Conservation (phyloP, 176 grass and related monocot species). For the Urochloa ruziziensis region DNA sequence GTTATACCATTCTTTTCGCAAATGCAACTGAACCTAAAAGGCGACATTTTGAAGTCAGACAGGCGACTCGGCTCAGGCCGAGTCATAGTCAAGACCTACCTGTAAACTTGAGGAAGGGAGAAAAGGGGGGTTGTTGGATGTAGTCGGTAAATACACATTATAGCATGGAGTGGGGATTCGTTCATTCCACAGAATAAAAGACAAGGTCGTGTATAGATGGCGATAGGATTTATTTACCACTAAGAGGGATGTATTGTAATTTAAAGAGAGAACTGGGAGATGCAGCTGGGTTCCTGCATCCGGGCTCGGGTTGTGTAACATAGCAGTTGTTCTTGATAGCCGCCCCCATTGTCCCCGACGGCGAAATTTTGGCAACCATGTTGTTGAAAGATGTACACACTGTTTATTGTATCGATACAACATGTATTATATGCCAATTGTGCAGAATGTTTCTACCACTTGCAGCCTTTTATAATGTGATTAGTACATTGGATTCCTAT, state of each 20-base stretch:
- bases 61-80: neutral
- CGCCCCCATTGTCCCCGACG: neutral
- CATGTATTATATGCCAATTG: constrained; percentile 24
- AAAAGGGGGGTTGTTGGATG: constrained; percentile 18
- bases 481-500: neutral
- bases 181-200: constrained; percentile 50
- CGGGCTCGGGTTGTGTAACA: constrained; percentile 33
- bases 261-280: constrained; percentile 18
- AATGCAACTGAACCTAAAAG: constrained; percentile 18
- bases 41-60: constrained; percentile 20
- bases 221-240: constrained; percentile 27
- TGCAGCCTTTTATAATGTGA: constrained; percentile 3
- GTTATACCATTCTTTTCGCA: constrained; percentile 42
- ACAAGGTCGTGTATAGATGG: constrained; percentile 61
- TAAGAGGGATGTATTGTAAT: constrained; percentile 34
- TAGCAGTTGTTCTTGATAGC: constrained; percentile 41
- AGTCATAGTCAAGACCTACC: constrained; percentile 6
- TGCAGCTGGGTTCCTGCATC: neutral
- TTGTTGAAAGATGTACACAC: constrained; percentile 25
- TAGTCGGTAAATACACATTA: constrained; percentile 61
- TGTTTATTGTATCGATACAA: constrained; percentile 31
- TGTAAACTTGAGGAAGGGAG: constrained; percentile 20
- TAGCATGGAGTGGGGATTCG: constrained; percentile 32
- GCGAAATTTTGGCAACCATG: constrained; percentile 22
- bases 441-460: constrained; percentile 43